Base-by-base conservation (phyloP, 345 rosid species). In the Eucalyptus coolabah region DNA sequence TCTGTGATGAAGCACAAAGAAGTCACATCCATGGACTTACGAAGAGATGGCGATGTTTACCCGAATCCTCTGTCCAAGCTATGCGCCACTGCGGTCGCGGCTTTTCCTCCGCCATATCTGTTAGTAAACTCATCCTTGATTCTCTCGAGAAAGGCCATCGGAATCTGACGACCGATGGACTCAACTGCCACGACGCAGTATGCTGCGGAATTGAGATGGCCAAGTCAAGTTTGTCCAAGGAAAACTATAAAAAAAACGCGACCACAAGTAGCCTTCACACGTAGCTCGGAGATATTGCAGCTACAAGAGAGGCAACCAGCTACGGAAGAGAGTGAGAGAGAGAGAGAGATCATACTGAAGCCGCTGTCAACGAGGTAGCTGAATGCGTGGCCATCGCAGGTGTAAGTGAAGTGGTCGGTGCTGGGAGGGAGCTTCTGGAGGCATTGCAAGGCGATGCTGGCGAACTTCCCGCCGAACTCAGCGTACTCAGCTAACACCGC, bases 181-280 rank as follows among this genome's bases (percentile, higher is more conserved):
- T 93, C 94, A 44, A 89, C 91, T 28, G 94, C 94, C 60, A 93
- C 94, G 65, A 93, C 88, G 49, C 94, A 93, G 90, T 89, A 93
- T 40, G 92, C 94, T 93, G 94, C 92, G 86, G 44, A 50, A 50
- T 54, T 47, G 37, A 65, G 72, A 65, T 65, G 37, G 10, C 3
- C 16, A 7, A 65, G 9, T 30, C 28, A 15, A 65, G 72, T 65
- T 14, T 14, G 15, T 60, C 32, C 15, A 3, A 28, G 67, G 32
- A 60, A 60, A 60, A 60, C 67, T 28, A 0, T 5, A 18, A 51
- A 18, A 51, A 18, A 12, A 28, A 59, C 67, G 16, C 7, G 32
- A 60, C 16, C 15, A 26, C 67, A 6, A 28, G 67, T 28, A 60
- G 67, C 67, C 12, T 60, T 60, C 37, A 13, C 19, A 4, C 37